phyloP scores from a whole-genome alignment of 2,329 filamentous ascomycete species.

The Phoma sp. region DNA sequence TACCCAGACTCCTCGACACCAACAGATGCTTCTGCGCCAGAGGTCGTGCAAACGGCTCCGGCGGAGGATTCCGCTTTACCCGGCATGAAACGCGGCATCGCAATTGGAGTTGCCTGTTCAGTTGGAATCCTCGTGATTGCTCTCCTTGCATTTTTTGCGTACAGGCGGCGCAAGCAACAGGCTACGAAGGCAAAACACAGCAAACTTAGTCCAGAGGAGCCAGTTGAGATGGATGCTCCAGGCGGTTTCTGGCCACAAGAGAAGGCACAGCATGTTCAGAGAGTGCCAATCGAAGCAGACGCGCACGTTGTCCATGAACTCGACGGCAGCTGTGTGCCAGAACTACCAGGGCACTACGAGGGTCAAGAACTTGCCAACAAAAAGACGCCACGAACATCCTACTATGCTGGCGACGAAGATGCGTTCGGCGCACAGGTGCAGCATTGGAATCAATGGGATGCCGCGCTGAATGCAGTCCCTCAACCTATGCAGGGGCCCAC shows the following conservation, averaged over 20 bases:
- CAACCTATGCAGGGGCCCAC: neutral
- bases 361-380: slow-evolving; percentile 22
- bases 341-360: slow-evolving; percentile 25
- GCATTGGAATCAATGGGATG: slow-evolving; percentile 19
- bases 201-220: slow-evolving; percentile 6
- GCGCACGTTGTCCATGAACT: slow-evolving; percentile 29
- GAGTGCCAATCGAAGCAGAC: slow-evolving; percentile 30
- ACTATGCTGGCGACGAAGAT: slow-evolving; percentile 17
- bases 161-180: slow-evolving; percentile 27
- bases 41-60: neutral
- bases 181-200: slow-evolving; percentile 10
- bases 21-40: neutral
- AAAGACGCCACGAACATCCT: slow-evolving; percentile 8
- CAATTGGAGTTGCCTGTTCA: slow-evolving; percentile 35
- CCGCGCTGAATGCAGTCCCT: slow-evolving; percentile 8
- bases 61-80: slow-evolving; percentile 24
- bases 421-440: slow-evolving; percentile 11
- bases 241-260: slow-evolving; percentile 17
- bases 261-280: slow-evolving; percentile 15
- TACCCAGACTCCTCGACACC: slow-evolving; percentile 8
- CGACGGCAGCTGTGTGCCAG: slow-evolving; percentile 27
- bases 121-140: slow-evolving; percentile 30
- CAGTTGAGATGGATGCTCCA: slow-evolving; percentile 11
- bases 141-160: slow-evolving; percentile 28
- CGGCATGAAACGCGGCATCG: slow-evolving; percentile 39